These are phyloP conservation scores for Fonsecaea multimorphosa DNA, from an alignment of 2,329 filamentous ascomycete species.

Conservation along the genomic window DNA sequence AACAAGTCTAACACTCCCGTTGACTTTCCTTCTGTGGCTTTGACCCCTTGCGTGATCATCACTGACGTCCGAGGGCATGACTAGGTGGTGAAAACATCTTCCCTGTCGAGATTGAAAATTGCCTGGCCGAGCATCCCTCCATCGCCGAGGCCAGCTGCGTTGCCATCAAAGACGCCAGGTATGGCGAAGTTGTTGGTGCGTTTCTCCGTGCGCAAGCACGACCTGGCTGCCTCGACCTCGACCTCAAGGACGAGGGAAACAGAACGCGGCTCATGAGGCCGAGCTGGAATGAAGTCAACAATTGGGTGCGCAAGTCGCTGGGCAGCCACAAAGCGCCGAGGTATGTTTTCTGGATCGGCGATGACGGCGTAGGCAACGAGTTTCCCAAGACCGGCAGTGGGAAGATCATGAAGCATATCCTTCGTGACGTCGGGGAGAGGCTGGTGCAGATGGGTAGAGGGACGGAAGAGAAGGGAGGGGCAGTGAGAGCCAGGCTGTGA, in stretches of 20 bases:
- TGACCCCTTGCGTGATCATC: neutral
- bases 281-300: constrained; percentile 61
- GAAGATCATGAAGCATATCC: constrained; percentile 51
- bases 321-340: constrained; percentile 72
- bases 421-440: constrained; percentile 20
- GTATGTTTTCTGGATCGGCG: constrained; percentile 76
- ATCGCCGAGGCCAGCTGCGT: constrained; percentile 70
- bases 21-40: neutral
- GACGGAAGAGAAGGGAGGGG: constrained; percentile 7
- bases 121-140: constrained; percentile 71
- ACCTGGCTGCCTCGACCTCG: constrained; percentile 52
- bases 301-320: constrained; percentile 67
- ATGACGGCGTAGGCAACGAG: constrained; percentile 60
- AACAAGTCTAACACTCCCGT: neutral
- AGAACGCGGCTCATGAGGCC: constrained; percentile 45
- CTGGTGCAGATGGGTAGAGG: constrained; percentile 14
- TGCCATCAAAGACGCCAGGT: constrained; percentile 70
- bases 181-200: constrained; percentile 74
- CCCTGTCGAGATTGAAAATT: constrained; percentile 89
- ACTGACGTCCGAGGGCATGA: neutral
- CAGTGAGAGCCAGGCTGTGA: constrained; percentile 21
- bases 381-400: constrained; percentile 74
- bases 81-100: constrained; percentile 90
- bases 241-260: constrained; percentile 14
- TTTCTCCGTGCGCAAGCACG: constrained; percentile 67